Evolutionary conservation across 148 eudicot species (phyloP), one percentile per base, ranked within the genome.

Genomic region (Drosera capensis): DNA sequence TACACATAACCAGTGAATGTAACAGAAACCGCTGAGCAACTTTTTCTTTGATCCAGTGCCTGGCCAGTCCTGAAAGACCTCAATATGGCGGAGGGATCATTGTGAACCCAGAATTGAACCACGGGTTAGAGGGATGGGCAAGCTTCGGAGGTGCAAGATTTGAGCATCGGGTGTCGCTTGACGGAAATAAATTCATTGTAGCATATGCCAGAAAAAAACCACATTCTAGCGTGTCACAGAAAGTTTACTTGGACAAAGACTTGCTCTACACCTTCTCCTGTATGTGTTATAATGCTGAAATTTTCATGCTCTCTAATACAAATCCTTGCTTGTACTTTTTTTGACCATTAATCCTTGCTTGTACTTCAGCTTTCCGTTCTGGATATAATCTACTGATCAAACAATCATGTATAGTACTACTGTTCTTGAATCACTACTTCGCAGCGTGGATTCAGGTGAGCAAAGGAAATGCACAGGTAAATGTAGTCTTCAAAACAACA

Each of bases 51-150:
- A 19, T 61, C 1, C 66, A 81, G 93, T 81, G 93, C 54, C 45
- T 74, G 66, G 68, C 15, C 16, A 55, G 42, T 3, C 93, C 93
- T 15, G 29, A 31, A 6, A 52, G 52, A 31, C 66, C 93, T 23
- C 93, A 74, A 31, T 82, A 82, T 14, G 62, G 42, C 13, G 93
- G 86, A 43, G 93, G 93, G 20, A 67, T 82, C 9, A 60, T 71
- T 0, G 43, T 55, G 14, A 81, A 81, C 40, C 74, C 92, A 7
- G 70, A 80, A 41, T 21, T 72, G 3, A 55, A 68, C 36, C 42
- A 63, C 3, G 85, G 74, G 1, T 23, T 67, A 46, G 64, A 55
- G 7, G 92, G 81, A 0, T 81, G 85, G 84, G 65, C 58, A n/a
- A 20, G 26, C 20, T 60, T 60, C 34, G 81, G 76, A 21, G 50